These are phyloP conservation scores for Rhododendron mucronatum DNA, from an alignment of 148 eudicot genomes.

Conservation along the genomic window DNA sequence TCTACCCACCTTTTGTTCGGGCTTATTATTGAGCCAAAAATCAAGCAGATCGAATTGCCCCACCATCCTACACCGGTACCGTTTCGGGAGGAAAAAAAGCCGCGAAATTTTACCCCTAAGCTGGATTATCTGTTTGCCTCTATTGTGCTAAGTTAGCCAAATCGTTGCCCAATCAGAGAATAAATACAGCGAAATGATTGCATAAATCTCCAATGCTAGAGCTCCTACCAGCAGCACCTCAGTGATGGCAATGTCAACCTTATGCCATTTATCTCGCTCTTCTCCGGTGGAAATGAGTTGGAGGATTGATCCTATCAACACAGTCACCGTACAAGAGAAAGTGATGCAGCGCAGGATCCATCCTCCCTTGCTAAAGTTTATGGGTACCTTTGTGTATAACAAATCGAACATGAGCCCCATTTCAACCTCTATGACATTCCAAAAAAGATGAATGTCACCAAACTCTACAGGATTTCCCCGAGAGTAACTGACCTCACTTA, in stretches of 20 bases:
- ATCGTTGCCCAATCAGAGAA: background rate
- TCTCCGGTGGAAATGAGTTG: background rate
- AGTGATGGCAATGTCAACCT: background rate
- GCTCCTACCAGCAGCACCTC: background rate
- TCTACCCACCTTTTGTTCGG: background rate
- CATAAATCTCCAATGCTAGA: background rate
- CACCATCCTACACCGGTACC: background rate
- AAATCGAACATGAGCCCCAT: no score
- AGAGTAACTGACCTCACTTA: no score
- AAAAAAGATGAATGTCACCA: background rate
- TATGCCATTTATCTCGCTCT: background rate
- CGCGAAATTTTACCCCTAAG: background rate
- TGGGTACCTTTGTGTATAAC: no score
- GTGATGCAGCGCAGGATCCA: background rate
- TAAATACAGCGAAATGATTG: background rate
- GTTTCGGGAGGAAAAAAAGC: background rate
- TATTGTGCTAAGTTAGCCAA: background rate
- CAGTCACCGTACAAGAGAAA: background rate
- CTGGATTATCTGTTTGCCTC: background rate
- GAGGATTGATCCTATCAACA: background rate
- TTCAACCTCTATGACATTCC: background rate
- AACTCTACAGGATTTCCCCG: background rate
- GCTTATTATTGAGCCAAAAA: background rate
- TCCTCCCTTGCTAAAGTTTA: background rate
- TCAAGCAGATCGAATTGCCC: background rate